These are phyloP conservation scores for Saccharomycopsis microspora DNA, from an alignment of 805 yeast species.

Conservation along the genomic window DNA sequence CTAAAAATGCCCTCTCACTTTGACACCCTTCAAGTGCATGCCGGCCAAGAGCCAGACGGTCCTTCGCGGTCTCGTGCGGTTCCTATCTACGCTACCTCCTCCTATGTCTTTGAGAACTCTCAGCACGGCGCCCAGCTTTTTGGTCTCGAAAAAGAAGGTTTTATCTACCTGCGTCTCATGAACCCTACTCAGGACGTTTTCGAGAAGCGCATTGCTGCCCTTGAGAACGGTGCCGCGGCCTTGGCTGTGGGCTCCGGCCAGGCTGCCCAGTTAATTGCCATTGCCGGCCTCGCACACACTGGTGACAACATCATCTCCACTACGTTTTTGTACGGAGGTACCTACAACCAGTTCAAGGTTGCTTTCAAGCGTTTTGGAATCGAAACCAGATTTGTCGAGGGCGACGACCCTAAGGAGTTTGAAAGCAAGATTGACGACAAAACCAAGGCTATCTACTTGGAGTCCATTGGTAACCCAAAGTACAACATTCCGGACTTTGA, in stretches of 20 bases:
- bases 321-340: slow-evolving; percentile 87
- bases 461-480: slow-evolving; percentile 87
- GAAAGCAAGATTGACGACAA: slow-evolving; percentile 65
- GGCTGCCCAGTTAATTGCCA: slow-evolving; percentile 84
- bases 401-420: slow-evolving; percentile 65
- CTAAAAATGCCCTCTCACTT: slow-evolving; percentile 44
- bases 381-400: slow-evolving; percentile 73
- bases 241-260: slow-evolving; percentile 91
- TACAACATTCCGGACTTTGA: slow-evolving; percentile 89
- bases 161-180: slow-evolving; percentile 79
- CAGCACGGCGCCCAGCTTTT: slow-evolving; percentile 88
- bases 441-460: slow-evolving; percentile 85
- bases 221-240: slow-evolving; percentile 89
- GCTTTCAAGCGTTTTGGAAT: slow-evolving; percentile 84
- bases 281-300: slow-evolving; percentile 69
- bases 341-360: slow-evolving; percentile 90
- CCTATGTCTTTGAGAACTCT: slow-evolving; percentile 79
- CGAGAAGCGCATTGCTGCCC: slow-evolving; percentile 84
- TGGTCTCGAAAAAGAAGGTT: slow-evolving; percentile 75
- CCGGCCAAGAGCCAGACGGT: slow-evolving; percentile 73
- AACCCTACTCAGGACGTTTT: slow-evolving; percentile 91
- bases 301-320: slow-evolving; percentile 91
- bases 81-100: slow-evolving; percentile 87
- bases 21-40: slow-evolving; percentile 89
- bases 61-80: slow-evolving; percentile 74